Evolutionary conservation across 2,329 filamentous ascomycete species (phyloP).

Genomic region (Phialemoniopsis sp.): DNA sequence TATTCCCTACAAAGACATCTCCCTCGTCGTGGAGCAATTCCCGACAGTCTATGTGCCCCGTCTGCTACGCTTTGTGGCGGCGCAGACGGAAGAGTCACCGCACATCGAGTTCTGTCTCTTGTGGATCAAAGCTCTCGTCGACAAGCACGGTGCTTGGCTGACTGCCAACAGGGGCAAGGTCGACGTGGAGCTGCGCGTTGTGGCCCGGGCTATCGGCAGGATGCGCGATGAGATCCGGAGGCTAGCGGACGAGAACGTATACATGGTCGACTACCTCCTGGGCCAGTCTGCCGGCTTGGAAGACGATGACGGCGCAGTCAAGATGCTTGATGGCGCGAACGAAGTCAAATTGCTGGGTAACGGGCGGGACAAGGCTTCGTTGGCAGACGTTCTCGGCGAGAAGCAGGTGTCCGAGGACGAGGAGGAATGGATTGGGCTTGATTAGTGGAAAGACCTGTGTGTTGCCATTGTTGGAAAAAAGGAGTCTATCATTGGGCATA

Average conservation of each 20-base stretch:
- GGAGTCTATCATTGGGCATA: too few relatives aligned
- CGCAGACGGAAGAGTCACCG: conserved; percentile 83
- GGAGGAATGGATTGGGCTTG: conserved; percentile 44
- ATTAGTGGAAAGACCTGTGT: conserved; percentile 22
- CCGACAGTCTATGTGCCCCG: conserved; percentile 84
- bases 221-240: conserved; percentile 80
- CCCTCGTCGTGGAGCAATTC: conserved; percentile 72
- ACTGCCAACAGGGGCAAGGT: conserved; percentile 75
- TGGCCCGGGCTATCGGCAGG: conserved; percentile 74
- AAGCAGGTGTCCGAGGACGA: conserved; percentile 27
- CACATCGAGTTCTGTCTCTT: conserved; percentile 92
- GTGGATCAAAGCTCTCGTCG: conserved; percentile 83
- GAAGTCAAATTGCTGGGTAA: conserved; percentile 22
- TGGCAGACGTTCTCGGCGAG: conserved; percentile 22
- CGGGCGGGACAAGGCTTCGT: conserved; percentile 10
- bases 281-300: conserved; percentile 36
- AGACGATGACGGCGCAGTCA: conserved; percentile 17
- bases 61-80: conserved; percentile 80
- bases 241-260: conserved; percentile 82
- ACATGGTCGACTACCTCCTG: conserved; percentile 80
- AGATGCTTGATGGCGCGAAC: conserved; percentile 3
- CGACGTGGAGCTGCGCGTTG: conserved; percentile 78
- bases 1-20: conserved; percentile 70
- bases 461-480: too few relatives aligned
- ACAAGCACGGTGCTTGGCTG: conserved; percentile 80